Conservation (phyloP, 2,329 filamentous ascomycete species). For the Talaromyces piceae region DNA sequence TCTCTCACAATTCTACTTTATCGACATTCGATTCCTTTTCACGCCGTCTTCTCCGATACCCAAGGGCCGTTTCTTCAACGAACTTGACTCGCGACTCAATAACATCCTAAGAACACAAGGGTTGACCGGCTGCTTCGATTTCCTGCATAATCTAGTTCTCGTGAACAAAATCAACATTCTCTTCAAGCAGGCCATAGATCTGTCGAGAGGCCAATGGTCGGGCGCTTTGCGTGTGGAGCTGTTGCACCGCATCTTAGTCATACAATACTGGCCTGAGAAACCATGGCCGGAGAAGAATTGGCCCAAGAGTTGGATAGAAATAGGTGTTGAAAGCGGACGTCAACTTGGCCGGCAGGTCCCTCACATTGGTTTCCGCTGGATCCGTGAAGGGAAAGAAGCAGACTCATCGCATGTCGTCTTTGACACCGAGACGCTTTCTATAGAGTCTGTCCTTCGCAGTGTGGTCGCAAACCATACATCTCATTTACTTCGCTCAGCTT, state of each 20-base stretch:
- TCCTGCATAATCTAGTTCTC: conserved; percentile 78
- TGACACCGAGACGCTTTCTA: conserved; percentile 60
- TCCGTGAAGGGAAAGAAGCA: conserved; percentile 71
- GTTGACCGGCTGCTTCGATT: conserved; percentile 71
- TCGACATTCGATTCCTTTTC: conserved; percentile 83
- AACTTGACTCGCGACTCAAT: conserved; percentile 67
- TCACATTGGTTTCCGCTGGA: conserved; percentile 59
- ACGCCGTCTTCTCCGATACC: conserved; percentile 60
- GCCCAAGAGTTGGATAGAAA: conserved; percentile 81
- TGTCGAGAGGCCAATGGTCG: conserved; percentile 67
- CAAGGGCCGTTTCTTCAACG: conserved; percentile 52
- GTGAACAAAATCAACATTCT: conserved; percentile 86
- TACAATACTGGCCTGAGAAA: conserved; percentile 74
- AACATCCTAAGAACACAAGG: conserved; percentile 61
- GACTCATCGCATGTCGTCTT: conserved; percentile 60
- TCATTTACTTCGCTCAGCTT: conserved; percentile 61
- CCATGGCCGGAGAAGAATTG: conserved; percentile 46
- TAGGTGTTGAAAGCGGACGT: conserved; percentile 54
- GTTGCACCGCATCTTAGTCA: conserved; percentile 70
- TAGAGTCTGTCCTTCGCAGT: conserved; percentile 64
- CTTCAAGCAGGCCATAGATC: conserved; percentile 64
- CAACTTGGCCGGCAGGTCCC: conserved; percentile 18
- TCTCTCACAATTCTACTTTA: conserved; percentile 82
- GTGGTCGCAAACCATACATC: conserved; percentile 70
- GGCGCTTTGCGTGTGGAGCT: conserved; percentile 70